Base-by-base conservation (phyloP, 2,329 filamentous ascomycete genomes). In the Colletotrichum zoysiae region DNA sequence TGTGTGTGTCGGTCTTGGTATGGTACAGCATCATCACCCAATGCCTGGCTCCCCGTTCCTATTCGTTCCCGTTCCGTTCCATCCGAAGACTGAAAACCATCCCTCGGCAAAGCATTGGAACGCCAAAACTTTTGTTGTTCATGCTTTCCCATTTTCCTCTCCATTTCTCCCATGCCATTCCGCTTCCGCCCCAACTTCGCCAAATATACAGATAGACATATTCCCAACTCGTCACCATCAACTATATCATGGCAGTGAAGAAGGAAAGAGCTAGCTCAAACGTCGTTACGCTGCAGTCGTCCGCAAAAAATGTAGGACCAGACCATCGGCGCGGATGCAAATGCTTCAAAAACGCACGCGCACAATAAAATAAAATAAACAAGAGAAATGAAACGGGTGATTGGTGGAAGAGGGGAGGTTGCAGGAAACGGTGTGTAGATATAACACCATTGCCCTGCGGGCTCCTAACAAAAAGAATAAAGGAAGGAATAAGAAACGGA, bases 21-120 rank as follows among this genome's bases (percentile, higher is more conserved):
- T 71, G 69, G 69, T 71, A 71, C 69, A 71, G 59, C 65, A 69
- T 69, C 69, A 62, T 71, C 69, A 64, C 59, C 69, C 65, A 55
- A 57, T 68, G 51, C 42, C 67, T 46, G 35, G 63, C 26, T 48
- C 53, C 64, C 26, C 56, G 48, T 60, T 44, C 18, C 40, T 59
- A 55, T 50, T 51, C 40, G 44, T 61, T 58, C 50, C 23, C 40
- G 62, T 50, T 63, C 65, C 65, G 48, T 69, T 50, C 51, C 60
- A 46, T 35, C 48, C 50, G 33, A 64, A 61, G 46, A 62, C 46
- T 42, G 42, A 68, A 71, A 68, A 4, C n/a, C 1, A 30, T 64
- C 48, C 42, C 18, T 55, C 61, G 69, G 65, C 66, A 69, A 69
- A 69, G 48, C 56, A 66, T 63, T 56, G 69, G 69, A 65, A 71